Evolutionary conservation across 257 asterid genomes (phyloP).

Genomic region (Nicotiana tabacum): DNA sequence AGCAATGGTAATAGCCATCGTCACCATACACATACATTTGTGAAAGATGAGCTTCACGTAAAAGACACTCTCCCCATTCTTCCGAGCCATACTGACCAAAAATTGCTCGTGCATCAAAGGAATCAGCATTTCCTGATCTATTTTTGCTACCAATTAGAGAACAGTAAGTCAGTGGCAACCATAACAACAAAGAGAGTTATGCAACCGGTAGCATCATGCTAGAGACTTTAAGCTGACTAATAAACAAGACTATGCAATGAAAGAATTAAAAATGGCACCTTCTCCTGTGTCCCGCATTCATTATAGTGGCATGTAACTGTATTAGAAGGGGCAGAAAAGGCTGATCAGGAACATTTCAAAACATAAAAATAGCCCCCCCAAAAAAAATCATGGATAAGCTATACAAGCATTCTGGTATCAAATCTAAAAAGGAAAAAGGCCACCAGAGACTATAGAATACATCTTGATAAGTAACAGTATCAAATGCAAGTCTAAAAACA

Average conservation of each 20-base stretch:
- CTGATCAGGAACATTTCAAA: not conserved
- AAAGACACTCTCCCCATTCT: constrained; percentile 81
- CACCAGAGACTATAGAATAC: not conserved
- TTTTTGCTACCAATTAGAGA: constrained; percentile 23
- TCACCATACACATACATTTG: constrained; percentile 60
- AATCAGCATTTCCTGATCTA: constrained; percentile 24
- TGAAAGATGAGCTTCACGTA: constrained; percentile 84
- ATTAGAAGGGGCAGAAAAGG: constrained; percentile 23
- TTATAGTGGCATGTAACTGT: constrained; percentile 95
- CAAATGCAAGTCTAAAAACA: not conserved
- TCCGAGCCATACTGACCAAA: constrained; percentile 58
- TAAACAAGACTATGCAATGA: not conserved
- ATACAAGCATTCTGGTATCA: not conserved
- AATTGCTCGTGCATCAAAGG: constrained; percentile 72
- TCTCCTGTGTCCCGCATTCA: constrained; percentile 70
- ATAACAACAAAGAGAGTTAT: not conserved
- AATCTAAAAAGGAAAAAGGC: not conserved
- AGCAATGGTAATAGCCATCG: constrained; percentile 81
- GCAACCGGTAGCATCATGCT: not conserved
- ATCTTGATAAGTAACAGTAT: not conserved
- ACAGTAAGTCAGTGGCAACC: constrained; percentile 1
- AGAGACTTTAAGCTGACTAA: not conserved
- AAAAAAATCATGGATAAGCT: not conserved
- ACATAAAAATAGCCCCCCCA: not conserved
- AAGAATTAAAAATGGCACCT: constrained; percentile 35